Evolutionary conservation across 768 basidiomycete species (phyloP), one percentile per base, ranked within the genome.

Genomic region (Boletus reticuloceps): DNA sequence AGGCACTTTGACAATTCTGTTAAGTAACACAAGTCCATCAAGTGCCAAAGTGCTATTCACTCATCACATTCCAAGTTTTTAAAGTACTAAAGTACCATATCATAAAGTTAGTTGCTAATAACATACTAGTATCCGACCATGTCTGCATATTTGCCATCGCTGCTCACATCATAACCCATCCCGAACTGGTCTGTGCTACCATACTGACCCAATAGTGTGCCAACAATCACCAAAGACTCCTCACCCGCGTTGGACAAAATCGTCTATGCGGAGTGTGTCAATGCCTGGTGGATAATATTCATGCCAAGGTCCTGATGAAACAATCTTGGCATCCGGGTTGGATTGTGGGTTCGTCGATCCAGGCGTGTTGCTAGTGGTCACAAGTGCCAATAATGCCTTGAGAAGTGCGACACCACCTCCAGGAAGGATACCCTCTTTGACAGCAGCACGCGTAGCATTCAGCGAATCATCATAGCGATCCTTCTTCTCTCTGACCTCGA

Each of bases 401-500:
- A 97, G 82, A 20, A 96, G 82, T 32, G 96, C 95, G 31, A 92
- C 86, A 71, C 95, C 95, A 67, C 95, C 96, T 41, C 96, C 96
- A 50, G 96, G 95, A 37, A 98, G 88, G 67, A 98, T 97, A 69
- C 96, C 95, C 73, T 98, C 94, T 75, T 98, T 95, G 31, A 98
- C 95, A 43, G 95, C 95, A 20, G 96, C 95, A 42, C 96, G 89
- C 5, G 94, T 98, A 17, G 95, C 95, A 72, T 96, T 97, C 46
- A 98, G 80, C 1, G 94, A 95, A 69, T 96, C 94, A 63, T 98
- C 94, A 68, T 97, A 98, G 38, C 95, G 82, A 70, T 98, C 96
- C 85, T 98, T 97, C 91, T 98, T 98, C 82, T 98, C 96, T 14
- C 94, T 82, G 57, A 98, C 95, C 76, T 98, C 96, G 57, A 98